These are phyloP conservation scores for Sugiyamaella valdiviana DNA, from an alignment of 805 yeast genomes.

Conservation along the genomic window DNA sequence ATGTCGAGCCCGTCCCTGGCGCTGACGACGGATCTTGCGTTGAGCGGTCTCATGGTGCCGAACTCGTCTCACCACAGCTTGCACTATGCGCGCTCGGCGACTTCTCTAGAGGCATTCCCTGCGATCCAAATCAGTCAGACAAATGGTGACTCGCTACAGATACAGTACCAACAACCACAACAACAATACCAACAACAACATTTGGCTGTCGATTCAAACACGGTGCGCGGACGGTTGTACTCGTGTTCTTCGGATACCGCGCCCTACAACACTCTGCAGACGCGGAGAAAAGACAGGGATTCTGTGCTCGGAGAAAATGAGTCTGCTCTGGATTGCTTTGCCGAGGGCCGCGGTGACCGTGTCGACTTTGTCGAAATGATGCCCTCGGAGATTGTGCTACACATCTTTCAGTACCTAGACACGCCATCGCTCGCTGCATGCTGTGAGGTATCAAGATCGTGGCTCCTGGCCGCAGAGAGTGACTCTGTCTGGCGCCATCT, in stretches of 20 bases:
- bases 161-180: neutral
- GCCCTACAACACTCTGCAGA: neutral
- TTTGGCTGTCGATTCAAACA: neutral
- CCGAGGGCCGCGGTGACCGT: conserved; percentile 7
- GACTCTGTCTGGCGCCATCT: conserved; percentile 22
- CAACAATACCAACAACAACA: neutral
- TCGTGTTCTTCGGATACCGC: conserved; percentile 12
- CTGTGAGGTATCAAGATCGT: conserved; percentile 18
- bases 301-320: conserved; percentile 16
- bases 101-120: conserved; percentile 1
- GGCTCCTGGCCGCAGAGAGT: conserved; percentile 17
- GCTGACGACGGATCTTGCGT: neutral
- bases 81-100: conserved; percentile 8
- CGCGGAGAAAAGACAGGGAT: neutral
- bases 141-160: neutral
- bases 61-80: conserved; percentile 4
- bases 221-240: conserved; percentile 4
- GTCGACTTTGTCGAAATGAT: conserved; percentile 11
- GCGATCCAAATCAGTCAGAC: neutral
- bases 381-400: conserved; percentile 15
- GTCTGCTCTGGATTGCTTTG: conserved; percentile 20
- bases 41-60: conserved; percentile 5
- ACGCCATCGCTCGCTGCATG: conserved; percentile 14
- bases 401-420: conserved; percentile 19
- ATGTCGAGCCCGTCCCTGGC: neutral